Conservation (phyloP, 139 green algal species). For the Chlorella vulgaris region DNA sequence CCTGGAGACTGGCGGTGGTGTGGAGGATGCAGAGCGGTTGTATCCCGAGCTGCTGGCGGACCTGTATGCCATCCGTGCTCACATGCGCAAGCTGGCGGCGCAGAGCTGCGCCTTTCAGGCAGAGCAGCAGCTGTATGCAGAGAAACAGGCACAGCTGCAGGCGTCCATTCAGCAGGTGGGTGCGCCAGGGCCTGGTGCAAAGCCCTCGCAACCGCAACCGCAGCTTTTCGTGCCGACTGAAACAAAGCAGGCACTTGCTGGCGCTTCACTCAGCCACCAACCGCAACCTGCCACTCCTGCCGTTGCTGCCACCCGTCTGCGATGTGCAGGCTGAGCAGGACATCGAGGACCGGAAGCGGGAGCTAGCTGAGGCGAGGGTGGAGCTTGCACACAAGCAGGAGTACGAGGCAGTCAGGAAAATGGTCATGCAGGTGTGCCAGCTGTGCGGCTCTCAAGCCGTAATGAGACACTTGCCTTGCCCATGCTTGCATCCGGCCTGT, state of each 20-base stretch:
- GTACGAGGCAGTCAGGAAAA: slow-evolving; percentile 34
- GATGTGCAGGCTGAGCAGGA: background rate
- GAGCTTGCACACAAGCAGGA: slow-evolving; percentile 40
- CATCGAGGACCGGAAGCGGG: slow-evolving; percentile 34
- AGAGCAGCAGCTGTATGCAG: slow-evolving; percentile 35
- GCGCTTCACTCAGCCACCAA: background rate
- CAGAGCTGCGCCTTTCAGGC: slow-evolving; percentile 4
- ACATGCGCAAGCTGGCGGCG: slow-evolving; percentile 32
- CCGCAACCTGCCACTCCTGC: background rate
- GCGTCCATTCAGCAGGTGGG: slow-evolving; percentile 31
- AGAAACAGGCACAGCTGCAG: slow-evolving; percentile 38
- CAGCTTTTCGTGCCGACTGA: background rate
- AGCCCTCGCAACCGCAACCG: background rate
- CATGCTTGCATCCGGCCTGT: too few relatives aligned
- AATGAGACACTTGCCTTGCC: too few relatives aligned
- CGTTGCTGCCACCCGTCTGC: background rate
- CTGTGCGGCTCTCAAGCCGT: too few relatives aligned
- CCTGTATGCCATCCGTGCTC: slow-evolving; percentile 28
- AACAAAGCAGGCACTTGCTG: background rate
- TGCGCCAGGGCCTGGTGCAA: too few relatives aligned
- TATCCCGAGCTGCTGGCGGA: slow-evolving; percentile 33
- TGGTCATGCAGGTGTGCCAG: slow-evolving; percentile 24
- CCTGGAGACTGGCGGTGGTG: background rate
- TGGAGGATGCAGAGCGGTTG: background rate
- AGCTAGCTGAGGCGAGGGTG: slow-evolving; percentile 36